Base-by-base conservation (phyloP, 2,329 filamentous ascomycete genomes). In the Aspergillus sp. region DNA sequence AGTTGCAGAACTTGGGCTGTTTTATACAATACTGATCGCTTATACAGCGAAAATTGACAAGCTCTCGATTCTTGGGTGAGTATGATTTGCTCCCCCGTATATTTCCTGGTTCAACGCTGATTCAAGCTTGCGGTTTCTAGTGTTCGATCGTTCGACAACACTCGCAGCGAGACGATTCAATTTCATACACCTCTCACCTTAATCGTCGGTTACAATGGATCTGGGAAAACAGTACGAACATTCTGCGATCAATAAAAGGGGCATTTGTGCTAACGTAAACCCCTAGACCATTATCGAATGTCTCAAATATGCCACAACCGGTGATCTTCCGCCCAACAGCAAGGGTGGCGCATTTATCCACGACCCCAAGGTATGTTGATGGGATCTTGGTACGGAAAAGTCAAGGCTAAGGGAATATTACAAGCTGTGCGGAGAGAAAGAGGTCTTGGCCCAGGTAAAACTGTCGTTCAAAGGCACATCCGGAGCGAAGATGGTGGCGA, bases 131-230 rank as follows among this genome's bases (percentile, higher is more conserved):
- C 22, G 46, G 15, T 4, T 58, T 17, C n/a, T 64, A 86, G 86
- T 72, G 82, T 91, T 65, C 91, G 93, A 66, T 97, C 93, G 57
- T 98, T 98, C 73, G 89, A 89, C 74, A 89, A 90, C 63, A 81
- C 82, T 44, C 80, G 83, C 59, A 83, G 83, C 63, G 90, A 97
- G 76, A 88, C 85, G 39, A 96, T 98, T 61, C 83, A 89, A 66
- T 98, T 99, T 74, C 87, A 92, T 64, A 89, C 90, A 0, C 96
- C 95, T 24, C 83, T 99, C 56, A 99, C 95, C 12, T 83, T 99
- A 61, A 99, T 99, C 66, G 96, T 99, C 58, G 95, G 95, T 58
- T 91, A 92, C 76, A 99, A 99, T 79, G 95, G 95, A 55, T 98
- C 93, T 1, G 95, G 95, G 61, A 99, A 99, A 79, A 99, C 95